Evolutionary conservation across 495 filamentous ascomycete genomes (phyloP).

Genomic region (Tuber microsphaerosporum): DNA sequence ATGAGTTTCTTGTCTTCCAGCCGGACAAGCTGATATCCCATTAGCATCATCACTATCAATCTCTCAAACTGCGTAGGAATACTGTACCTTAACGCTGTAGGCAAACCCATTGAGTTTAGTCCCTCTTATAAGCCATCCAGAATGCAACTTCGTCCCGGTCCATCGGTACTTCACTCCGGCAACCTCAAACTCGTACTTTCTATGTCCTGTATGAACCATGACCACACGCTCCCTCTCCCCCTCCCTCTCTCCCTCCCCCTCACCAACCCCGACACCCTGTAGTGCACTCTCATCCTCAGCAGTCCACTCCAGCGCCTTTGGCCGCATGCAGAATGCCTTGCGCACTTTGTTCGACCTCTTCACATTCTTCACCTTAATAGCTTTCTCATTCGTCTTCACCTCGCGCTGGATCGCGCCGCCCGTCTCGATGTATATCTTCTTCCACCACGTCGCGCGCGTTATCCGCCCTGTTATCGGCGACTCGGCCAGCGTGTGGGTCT

Average conservation of each 20-base stretch:
- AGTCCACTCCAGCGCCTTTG: slow-evolving; percentile 21
- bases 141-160: slow-evolving; percentile 32
- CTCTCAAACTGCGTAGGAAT: not conserved
- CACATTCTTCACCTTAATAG: slow-evolving; percentile 10
- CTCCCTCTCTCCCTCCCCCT: slow-evolving; percentile 1
- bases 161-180: slow-evolving; percentile 26
- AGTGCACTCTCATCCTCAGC: slow-evolving; percentile 22
- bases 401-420: slow-evolving; percentile 26
- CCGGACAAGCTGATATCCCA: slow-evolving; percentile 19
- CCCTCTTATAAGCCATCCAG: slow-evolving; percentile 17
- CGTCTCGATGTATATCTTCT: slow-evolving; percentile 20
- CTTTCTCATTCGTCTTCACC: slow-evolving; percentile 28
- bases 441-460: slow-evolving; percentile 21
- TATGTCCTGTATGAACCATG: slow-evolving; percentile 25
- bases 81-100: slow-evolving; percentile 23
- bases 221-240: slow-evolving; percentile 7
- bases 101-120: slow-evolving; percentile 17
- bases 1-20: slow-evolving; percentile 29
- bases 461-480: slow-evolving; percentile 25
- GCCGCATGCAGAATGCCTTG: slow-evolving; percentile 15
- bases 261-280: slow-evolving; percentile 7
- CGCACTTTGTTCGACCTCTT: slow-evolving; percentile 7
- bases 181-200: slow-evolving; percentile 25
- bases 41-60: not conserved
- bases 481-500: slow-evolving; percentile 20